Evolutionary conservation across 2,329 filamentous ascomycete species (phyloP), one percentile per base, ranked within the genome.

Genomic region (Hymenoscyphus scutula): DNA sequence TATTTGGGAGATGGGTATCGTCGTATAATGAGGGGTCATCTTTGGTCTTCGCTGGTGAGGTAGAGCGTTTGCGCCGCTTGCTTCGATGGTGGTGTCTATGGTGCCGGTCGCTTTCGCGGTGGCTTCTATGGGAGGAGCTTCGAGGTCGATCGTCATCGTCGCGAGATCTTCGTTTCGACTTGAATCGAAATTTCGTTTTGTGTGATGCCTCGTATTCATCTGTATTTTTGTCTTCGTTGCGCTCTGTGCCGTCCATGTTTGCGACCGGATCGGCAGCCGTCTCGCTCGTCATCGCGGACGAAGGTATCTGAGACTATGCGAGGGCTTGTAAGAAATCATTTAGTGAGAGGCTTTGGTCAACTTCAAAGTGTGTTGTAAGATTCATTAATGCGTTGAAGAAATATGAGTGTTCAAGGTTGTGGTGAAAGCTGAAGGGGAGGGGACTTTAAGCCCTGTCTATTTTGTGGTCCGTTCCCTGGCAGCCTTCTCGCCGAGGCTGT

Each of bases 1-100:
- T 59, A 60, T 76, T 76, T 23, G 75, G 74, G 7, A 76, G 70
- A 62, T 76, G 74, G 7, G 74, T 75, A 62, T 78, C 76, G 65
- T 79, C 76, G 69, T 76, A 73, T 55, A 73, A 64, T 23, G 73
- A 64, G 7, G 75, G 74, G 53, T 76, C 73, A 54, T 77, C 65
- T 51, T 64, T 63, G 3, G 34, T 41, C 19, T 48, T 69, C 17
- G 68, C 56, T 65, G 70, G 60, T n/a, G 62, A 55, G 53, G 61
- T 53, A 5, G 65, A 65, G 15, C 30, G 58, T 64, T 64, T 70
- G 54, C 65, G 66, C 48, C 69, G 62, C 62, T 72, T 72, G 29
- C 63, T 67, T 41, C 69, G 69, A 58, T 72, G 72, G 54, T 71
- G 68, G 55, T 69, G 68, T 19, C 65, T 68, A 15, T 67, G 68